Conservation (phyloP, 306 rosid species). For the Carpinus viminea region DNA sequence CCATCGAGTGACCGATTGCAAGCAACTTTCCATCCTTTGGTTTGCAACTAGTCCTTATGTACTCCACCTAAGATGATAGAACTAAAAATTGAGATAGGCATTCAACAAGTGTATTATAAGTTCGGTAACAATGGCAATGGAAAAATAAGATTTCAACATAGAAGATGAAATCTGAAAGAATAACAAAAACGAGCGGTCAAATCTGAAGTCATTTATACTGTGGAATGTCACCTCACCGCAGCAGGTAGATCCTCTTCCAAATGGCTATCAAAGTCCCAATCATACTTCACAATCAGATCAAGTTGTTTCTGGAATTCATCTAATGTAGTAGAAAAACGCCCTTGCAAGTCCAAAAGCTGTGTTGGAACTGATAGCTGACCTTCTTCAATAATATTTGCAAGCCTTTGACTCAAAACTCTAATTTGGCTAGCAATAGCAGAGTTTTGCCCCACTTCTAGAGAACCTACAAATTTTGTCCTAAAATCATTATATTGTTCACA, state of each 20-base stretch:
- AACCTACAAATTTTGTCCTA: conserved; percentile 18
- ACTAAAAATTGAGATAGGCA: conserved; percentile 21
- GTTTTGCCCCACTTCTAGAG: conserved; percentile 30
- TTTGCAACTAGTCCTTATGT: conserved; percentile 64
- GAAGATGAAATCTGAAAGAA: neutral
- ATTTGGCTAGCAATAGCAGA: conserved; percentile 37
- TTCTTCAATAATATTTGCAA: conserved; percentile 40
- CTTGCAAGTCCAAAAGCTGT: conserved; percentile 47
- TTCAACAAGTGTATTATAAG: conserved; percentile 10
- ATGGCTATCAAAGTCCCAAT: conserved; percentile 91
- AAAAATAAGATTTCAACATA: conserved; percentile 17
- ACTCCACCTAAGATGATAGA: conserved; percentile 61
- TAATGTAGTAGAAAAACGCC: conserved; percentile 39
- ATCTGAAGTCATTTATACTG: conserved; percentile 11
- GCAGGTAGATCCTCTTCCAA: conserved; percentile 85
- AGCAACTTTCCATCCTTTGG: conserved; percentile 79
- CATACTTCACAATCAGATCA: conserved; percentile 43
- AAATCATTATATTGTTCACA: conserved; percentile 16
- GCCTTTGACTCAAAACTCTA: conserved; percentile 38
- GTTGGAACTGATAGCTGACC: conserved; percentile 44
- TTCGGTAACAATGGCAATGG: neutral
- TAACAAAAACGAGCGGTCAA: neutral
- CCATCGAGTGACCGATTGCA: conserved; percentile 96
- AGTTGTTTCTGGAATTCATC: conserved; percentile 64
- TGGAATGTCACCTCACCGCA: conserved; percentile 78